Evolutionary conservation across 257 asterid species (phyloP).

Genomic region (Rhazya stricta): DNA sequence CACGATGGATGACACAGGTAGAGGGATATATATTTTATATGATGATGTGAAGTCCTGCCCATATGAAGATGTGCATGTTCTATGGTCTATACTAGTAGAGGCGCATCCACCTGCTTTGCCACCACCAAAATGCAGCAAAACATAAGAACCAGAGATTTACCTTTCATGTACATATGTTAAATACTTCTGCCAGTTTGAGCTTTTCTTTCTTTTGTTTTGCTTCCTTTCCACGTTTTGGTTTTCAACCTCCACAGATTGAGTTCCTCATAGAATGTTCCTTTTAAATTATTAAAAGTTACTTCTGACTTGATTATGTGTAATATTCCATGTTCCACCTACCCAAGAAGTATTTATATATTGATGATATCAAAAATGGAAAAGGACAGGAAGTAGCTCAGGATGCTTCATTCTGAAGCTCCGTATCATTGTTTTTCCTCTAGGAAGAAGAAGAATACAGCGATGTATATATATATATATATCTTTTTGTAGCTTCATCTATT

Average conservation of each 20-base stretch:
- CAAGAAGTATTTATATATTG: slow-evolving; percentile 31
- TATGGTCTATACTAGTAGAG: slow-evolving; percentile 90
- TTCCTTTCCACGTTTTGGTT: slow-evolving; percentile 12
- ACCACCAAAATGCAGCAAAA: slow-evolving; percentile 40
- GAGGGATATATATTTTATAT: slow-evolving; percentile 85
- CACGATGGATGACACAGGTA: slow-evolving; percentile 35
- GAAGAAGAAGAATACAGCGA: neutral
- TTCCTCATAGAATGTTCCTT: slow-evolving; percentile 7
- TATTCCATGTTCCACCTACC: slow-evolving; percentile 6
- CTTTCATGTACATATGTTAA: slow-evolving; percentile 35
- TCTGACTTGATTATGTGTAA: neutral
- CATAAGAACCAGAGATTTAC: slow-evolving; percentile 21
- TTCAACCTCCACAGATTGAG: slow-evolving; percentile 30
- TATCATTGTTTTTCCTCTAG: neutral
- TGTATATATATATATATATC: slow-evolving; percentile 3
- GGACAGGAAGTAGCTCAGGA: neutral
- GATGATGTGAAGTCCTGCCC: slow-evolving; percentile 97
- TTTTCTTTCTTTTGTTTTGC: neutral
- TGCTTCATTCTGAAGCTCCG: neutral
- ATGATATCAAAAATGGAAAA: slow-evolving; percentile 1
- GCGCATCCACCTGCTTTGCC: slow-evolving; percentile 67
- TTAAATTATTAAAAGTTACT: slow-evolving; percentile 11
- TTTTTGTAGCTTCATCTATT: slow-evolving; percentile 33
- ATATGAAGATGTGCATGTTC: slow-evolving; percentile 86
- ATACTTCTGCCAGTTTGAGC: slow-evolving; percentile 1